Percentiles rank a stretch among this genome's conserved stretches.
Conservation (phyloP, 108 stramenopile species). For the Pelagomonas calceolata region DNA sequence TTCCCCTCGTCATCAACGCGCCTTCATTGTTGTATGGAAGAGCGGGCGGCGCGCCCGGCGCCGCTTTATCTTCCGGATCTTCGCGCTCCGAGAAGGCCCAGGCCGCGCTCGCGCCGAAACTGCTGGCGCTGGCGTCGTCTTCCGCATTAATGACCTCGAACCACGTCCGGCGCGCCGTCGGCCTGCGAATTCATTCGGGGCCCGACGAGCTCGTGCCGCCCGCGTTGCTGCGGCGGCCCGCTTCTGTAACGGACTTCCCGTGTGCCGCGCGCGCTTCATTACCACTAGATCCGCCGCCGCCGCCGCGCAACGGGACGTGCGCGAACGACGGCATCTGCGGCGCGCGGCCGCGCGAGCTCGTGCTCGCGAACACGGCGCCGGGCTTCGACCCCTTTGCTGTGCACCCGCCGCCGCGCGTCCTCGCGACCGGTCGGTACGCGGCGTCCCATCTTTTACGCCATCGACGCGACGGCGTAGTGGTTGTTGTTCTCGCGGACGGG, state of each 20-base stretch:
- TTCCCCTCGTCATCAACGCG: no score
- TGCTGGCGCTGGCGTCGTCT: conserved; percentile 10
- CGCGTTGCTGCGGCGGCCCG: not conserved
- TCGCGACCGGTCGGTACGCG: not conserved
- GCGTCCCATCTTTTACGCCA: no score
- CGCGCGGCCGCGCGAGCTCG: conserved; percentile 7
- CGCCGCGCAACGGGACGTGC: no score
- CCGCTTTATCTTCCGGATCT: no score
- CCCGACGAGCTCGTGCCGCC: no score
- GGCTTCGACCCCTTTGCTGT: conserved; percentile 21
- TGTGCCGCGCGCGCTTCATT: conserved; percentile 16
- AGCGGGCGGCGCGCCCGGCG: no score
- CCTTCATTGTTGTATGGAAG: no score
- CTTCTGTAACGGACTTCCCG: not conserved
- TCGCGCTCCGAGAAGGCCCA: no score
- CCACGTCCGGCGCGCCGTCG: conserved; percentile 5
- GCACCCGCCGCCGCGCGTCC: conserved; percentile 7
- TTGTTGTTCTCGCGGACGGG: no score
- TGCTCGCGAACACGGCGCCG: conserved; percentile 23
- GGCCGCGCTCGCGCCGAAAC: no score
- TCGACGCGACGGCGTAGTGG: no score
- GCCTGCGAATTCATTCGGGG: not conserved
- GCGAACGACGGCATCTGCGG: no score
- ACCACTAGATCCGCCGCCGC: not conserved
- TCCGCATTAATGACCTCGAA: conserved; percentile 21